Percentiles rank a stretch among this genome's conserved stretches.
These are phyloP conservation scores for Saccharomycopsis fibuligera DNA, from an alignment of 805 yeast species.

Conservation along the genomic window DNA sequence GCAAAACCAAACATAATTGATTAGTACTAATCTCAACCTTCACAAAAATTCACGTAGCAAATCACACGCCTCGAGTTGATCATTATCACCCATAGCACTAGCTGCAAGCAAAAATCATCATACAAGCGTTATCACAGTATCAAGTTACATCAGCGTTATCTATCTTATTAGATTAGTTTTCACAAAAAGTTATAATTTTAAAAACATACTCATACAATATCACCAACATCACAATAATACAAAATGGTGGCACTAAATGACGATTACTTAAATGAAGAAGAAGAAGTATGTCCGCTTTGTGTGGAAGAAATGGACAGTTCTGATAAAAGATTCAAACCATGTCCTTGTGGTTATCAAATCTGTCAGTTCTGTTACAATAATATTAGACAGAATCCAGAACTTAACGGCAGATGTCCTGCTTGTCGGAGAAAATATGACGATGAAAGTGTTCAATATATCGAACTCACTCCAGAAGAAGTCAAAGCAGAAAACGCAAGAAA, in stretches of 20 bases:
- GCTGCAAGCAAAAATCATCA: too few species aligned
- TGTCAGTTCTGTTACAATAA: conserved; percentile 98
- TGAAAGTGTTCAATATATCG: conserved; percentile 81
- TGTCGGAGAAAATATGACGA: conserved; percentile 94
- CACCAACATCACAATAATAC: too few species aligned
- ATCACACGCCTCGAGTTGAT: too few species aligned
- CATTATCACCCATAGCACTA: too few species aligned
- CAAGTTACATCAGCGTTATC: too few species aligned
- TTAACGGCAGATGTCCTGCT: conserved; percentile 96
- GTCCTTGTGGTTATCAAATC: conserved; percentile 98
- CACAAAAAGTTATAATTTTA: too few species aligned
- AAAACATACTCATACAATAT: too few species aligned
- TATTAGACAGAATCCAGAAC: conserved; percentile 89
- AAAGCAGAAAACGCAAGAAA: conserved; percentile 74
- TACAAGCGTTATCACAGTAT: too few species aligned
- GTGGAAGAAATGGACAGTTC: conserved; percentile 97
- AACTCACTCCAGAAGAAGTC: conserved; percentile 77
- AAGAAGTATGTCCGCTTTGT: conserved; percentile 71
- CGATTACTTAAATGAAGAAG: conserved; percentile 21
- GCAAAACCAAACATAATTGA: too few species aligned
- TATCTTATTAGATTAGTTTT: too few species aligned
- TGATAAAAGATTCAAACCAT: conserved; percentile 95
- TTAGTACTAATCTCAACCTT: too few species aligned
- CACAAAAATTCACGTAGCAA: too few species aligned
- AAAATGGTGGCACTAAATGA: conserved; percentile 1